phyloP scores from a whole-genome alignment of 2,329 filamentous ascomycete genomes.

The Colletotrichum shisoi region DNA sequence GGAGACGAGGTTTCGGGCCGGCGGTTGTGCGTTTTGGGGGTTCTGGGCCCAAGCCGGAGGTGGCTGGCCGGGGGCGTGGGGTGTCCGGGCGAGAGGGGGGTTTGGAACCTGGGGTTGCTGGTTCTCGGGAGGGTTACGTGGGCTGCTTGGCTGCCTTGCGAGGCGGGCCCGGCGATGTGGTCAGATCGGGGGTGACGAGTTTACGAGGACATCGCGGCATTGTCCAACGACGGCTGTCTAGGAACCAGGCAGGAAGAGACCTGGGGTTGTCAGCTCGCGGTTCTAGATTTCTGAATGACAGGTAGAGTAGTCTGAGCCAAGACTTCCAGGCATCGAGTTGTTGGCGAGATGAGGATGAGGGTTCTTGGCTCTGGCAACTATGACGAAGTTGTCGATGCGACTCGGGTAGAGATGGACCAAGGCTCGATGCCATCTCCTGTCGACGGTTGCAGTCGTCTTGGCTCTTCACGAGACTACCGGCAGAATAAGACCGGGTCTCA shows the following conservation, averaged over 20 bases:
- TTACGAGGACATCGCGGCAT: background rate
- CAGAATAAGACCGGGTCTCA: too few species aligned
- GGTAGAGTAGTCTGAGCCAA: background rate
- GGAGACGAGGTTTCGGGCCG: conserved; percentile 1
- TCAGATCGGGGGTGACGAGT: background rate
- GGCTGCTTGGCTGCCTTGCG: background rate
- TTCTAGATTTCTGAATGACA: background rate
- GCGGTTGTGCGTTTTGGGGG: background rate
- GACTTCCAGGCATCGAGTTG: background rate
- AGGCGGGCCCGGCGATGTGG: background rate
- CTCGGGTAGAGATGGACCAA: background rate
- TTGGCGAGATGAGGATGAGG: background rate
- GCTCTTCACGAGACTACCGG: background rate
- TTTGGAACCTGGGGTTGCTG: background rate
- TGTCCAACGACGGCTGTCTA: background rate
- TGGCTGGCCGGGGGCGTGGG: background rate
- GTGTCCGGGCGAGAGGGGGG: background rate
- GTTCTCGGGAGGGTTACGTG: background rate
- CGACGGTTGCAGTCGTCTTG: background rate
- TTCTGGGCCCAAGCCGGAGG: background rate
- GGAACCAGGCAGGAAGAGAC: background rate
- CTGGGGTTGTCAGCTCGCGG: background rate
- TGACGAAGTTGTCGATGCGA: background rate
- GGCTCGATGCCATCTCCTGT: background rate
- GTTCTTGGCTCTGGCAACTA: background rate